phyloP scores from a whole-genome alignment of 176 grass and related monocot genomes.

The Oryza glaberrima region DNA sequence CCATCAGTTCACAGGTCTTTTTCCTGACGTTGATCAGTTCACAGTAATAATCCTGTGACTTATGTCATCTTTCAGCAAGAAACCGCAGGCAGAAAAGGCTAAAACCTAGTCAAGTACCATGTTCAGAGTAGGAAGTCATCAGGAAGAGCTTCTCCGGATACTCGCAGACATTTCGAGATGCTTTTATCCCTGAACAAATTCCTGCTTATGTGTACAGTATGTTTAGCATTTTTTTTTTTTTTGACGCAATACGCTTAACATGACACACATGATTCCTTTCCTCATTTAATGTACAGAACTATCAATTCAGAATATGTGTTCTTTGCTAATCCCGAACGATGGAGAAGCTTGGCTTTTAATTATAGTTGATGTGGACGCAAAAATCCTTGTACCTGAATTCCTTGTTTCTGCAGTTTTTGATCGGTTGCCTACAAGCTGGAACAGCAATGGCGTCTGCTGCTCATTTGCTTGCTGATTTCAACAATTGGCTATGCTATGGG shows the following conservation, averaged over 20 bases:
- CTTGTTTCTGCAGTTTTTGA: background rate
- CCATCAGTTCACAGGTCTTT: background rate
- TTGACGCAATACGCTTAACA: too few species aligned
- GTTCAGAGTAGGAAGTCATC: background rate
- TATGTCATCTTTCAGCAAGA: background rate
- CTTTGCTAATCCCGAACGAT: background rate
- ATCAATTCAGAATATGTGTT: background rate
- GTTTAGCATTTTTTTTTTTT: too few species aligned
- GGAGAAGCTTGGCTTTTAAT: too few species aligned
- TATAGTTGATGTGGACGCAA: background rate
- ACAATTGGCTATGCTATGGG: background rate
- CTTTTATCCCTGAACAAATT: background rate
- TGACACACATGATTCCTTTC: too few species aligned
- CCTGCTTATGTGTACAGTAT: background rate
- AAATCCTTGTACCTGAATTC: background rate
- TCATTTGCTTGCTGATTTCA: constrained; percentile 1
- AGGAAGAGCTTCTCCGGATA: background rate
- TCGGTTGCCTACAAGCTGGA: background rate
- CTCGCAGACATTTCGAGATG: background rate
- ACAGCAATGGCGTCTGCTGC: constrained; percentile 5
- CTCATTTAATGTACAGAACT: background rate
- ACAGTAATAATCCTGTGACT: background rate
- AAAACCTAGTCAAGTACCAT: background rate
- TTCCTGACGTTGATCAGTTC: background rate
- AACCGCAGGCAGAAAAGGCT: background rate